Evolutionary conservation across 495 filamentous ascomycete species (phyloP).

Genomic region (Penicillium atrosanguineum): DNA sequence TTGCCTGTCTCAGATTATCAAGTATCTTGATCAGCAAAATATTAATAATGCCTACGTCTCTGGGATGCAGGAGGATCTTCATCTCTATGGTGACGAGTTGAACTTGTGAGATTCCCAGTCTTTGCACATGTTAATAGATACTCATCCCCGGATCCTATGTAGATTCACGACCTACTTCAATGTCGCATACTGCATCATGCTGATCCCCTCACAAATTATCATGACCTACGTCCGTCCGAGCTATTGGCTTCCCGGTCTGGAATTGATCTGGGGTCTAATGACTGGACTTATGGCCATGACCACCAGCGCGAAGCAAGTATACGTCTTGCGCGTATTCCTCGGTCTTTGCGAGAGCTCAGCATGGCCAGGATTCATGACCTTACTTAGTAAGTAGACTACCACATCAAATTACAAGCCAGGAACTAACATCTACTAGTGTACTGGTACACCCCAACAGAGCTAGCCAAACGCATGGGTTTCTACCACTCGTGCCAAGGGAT

Average conservation of each 20-base stretch:
- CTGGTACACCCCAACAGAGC: conserved; percentile 38
- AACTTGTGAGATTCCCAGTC: conserved; percentile 19
- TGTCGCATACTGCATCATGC: conserved; percentile 57
- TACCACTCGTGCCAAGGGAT: conserved; percentile 38
- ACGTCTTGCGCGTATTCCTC: conserved; percentile 28
- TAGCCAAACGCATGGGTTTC: conserved; percentile 48
- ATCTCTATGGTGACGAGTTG: conserved; percentile 49
- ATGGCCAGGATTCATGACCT: conserved; percentile 34
- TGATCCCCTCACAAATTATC: conserved; percentile 57
- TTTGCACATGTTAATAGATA: neutral
- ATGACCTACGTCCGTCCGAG: conserved; percentile 53
- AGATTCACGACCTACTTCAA: conserved; percentile 53
- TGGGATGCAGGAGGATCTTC: conserved; percentile 34
- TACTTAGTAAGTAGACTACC: conserved; percentile 23
- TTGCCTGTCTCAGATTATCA: conserved; percentile 44
- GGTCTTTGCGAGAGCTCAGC: conserved; percentile 33
- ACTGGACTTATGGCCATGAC: conserved; percentile 30
- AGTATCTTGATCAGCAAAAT: conserved; percentile 55
- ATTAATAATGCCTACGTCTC: conserved; percentile 53
- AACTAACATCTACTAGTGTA: conserved; percentile 20
- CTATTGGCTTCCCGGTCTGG: conserved; percentile 53
- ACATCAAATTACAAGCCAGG: neutral
- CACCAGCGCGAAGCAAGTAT: conserved; percentile 27
- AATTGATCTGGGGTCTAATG: conserved; percentile 47
- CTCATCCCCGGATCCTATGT: neutral